Evolutionary conservation across 768 basidiomycete species (phyloP).

Genomic region (Lentinula lateritia): DNA sequence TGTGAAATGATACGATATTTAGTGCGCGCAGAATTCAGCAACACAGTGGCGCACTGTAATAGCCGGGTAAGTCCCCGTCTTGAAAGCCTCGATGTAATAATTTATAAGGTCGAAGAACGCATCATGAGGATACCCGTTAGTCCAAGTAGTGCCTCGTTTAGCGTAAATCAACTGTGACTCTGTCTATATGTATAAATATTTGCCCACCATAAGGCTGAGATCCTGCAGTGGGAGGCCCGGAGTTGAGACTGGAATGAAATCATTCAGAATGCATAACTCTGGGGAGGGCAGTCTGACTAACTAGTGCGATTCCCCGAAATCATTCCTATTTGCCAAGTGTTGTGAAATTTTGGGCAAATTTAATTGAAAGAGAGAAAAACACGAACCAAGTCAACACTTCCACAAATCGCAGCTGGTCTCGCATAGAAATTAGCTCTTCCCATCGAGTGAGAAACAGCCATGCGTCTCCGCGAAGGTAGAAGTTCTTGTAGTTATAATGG

Average conservation of each 20-base stretch:
- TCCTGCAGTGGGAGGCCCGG: constrained; percentile 5
- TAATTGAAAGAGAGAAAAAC: constrained; percentile 23
- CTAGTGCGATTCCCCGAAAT: neutral
- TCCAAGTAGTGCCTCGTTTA: constrained; percentile 32
- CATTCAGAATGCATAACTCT: neutral
- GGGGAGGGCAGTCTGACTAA: neutral
- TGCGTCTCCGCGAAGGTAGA: constrained; percentile 58
- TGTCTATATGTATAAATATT: neutral
- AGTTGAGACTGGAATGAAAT: neutral
- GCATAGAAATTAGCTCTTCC: constrained; percentile 61
- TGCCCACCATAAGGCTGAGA: constrained; percentile 28
- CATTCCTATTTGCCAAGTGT: neutral
- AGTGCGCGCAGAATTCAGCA: neutral
- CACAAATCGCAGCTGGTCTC: constrained; percentile 46
- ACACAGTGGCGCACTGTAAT: constrained; percentile 43
- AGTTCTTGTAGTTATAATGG: constrained; percentile 50
- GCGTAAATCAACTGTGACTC: neutral
- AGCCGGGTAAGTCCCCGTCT: constrained; percentile 56
- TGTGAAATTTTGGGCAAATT: neutral
- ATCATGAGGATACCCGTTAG: constrained; percentile 36
- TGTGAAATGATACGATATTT: constrained; percentile 9
- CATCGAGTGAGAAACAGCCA: constrained; percentile 66
- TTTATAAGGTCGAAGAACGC: constrained; percentile 59
- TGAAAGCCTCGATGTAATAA: constrained; percentile 65
- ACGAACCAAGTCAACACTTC: constrained; percentile 67